Evolutionary conservation across 2,329 filamentous ascomycete species (phyloP).

Genomic region (Phyllosticta citriasiana): DNA sequence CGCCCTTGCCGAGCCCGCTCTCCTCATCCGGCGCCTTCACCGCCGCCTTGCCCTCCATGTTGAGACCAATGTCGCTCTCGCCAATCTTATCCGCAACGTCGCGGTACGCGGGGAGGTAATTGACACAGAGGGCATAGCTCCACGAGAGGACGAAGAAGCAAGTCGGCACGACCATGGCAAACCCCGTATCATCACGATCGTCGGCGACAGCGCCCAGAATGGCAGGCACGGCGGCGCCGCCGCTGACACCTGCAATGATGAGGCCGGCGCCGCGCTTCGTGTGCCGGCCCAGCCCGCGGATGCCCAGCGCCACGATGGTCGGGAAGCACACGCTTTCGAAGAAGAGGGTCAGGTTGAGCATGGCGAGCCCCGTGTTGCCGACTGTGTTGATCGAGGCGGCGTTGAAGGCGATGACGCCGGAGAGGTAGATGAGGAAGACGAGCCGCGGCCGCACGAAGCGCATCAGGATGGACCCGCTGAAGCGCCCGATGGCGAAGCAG

Average conservation of each 20-base stretch:
- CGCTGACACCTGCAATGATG: constrained; percentile 61
- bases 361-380: constrained; percentile 46
- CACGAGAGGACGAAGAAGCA: constrained; percentile 39
- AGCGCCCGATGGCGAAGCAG: constrained; percentile 62
- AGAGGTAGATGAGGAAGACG: constrained; percentile 60
- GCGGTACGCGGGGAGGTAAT: constrained; percentile 56
- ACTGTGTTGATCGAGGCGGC: constrained; percentile 43
- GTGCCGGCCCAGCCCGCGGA: constrained; percentile 65
- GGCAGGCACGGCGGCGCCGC: constrained; percentile 63
- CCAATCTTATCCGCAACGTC: constrained; percentile 50
- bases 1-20: constrained; percentile 17
- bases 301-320: constrained; percentile 67
- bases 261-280: constrained; percentile 67
- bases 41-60: constrained; percentile 15
- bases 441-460: constrained; percentile 56
- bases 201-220: constrained; percentile 61
- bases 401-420: constrained; percentile 50
- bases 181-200: constrained; percentile 45
- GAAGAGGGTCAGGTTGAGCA: constrained; percentile 63
- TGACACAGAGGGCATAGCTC: constrained; percentile 40
- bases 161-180: constrained; percentile 58
- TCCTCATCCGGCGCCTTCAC: constrained; percentile 21
- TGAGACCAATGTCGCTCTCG: constrained; percentile 36
- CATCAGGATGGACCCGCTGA: constrained; percentile 58
- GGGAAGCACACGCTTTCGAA: constrained; percentile 79